Conservation (phyloP, 768 basidiomycete genomes). For the Collybiopsis luxurians region DNA sequence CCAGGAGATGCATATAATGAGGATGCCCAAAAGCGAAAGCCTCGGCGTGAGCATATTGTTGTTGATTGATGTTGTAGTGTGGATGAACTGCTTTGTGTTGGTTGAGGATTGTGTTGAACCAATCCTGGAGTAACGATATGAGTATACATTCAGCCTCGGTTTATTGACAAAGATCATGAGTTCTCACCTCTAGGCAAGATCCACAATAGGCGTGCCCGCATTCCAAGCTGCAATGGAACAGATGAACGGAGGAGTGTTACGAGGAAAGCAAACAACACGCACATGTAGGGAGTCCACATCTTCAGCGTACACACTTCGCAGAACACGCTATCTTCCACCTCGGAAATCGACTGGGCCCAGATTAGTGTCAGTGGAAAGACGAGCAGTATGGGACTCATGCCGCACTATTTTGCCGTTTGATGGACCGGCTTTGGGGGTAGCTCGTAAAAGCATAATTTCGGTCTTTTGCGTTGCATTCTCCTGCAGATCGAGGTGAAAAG, state of each 20-base stretch:
- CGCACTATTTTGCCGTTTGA: background rate
- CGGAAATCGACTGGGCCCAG: background rate
- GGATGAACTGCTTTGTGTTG: conserved; percentile 51
- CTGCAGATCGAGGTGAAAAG: background rate
- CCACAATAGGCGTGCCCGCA: conserved; percentile 76
- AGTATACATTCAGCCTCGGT: background rate
- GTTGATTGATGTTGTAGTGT: conserved; percentile 32
- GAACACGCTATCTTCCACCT: conserved; percentile 49
- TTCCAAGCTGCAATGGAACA: conserved; percentile 41
- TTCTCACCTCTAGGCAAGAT: conserved; percentile 48
- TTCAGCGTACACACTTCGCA: conserved; percentile 65
- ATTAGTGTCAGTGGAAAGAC: background rate
- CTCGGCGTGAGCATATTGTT: background rate
- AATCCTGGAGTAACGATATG: conserved; percentile 11
- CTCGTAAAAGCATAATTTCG: background rate
- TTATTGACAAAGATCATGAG: background rate
- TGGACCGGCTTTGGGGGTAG: background rate
- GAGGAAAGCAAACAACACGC: conserved; percentile 20
- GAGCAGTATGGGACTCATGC: background rate
- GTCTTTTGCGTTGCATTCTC: background rate
- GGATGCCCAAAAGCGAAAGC: background rate
- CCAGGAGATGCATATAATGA: conserved; percentile 9
- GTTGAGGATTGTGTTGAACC: conserved; percentile 45
- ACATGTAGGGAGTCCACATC: conserved; percentile 72
- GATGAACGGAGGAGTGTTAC: background rate